These are phyloP conservation scores for Gracilaria gracilis DNA, from an alignment of 23 red algal species.

Conservation along the genomic window DNA sequence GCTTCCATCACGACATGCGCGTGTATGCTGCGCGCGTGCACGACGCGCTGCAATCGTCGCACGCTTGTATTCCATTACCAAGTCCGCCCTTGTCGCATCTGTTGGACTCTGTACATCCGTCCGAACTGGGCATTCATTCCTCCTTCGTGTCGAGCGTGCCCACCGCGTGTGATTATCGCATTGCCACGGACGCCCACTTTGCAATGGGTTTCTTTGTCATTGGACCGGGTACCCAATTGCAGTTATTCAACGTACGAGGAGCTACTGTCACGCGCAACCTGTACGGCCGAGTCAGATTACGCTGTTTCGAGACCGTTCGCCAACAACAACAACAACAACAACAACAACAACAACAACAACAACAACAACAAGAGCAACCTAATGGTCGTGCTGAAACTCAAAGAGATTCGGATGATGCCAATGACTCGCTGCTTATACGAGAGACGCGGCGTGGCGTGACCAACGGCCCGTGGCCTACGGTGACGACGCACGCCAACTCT, in stretches of 20 bases:
- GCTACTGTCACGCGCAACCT: conserved; percentile 46
- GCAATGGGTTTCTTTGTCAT: conserved; percentile 64
- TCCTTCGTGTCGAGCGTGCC: conserved; percentile 34
- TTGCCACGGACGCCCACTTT: conserved; percentile 42
- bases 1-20: conserved; percentile 40
- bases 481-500: conserved; percentile 8
- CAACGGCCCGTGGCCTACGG: conserved; percentile 59
- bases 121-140: conserved; percentile 46
- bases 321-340: background rate
- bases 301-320: conserved; percentile 28
- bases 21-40: background rate
- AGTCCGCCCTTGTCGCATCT: conserved; percentile 7
- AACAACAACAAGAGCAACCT: no score
- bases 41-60: conserved; percentile 6
- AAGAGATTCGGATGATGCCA: background rate
- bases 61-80: background rate
- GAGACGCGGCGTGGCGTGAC: conserved; percentile 46
- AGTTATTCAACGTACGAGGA: conserved; percentile 36
- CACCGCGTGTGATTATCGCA: conserved; percentile 45
- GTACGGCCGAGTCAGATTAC: conserved; percentile 35
- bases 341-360: background rate
- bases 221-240: conserved; percentile 19
- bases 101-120: conserved; percentile 32
- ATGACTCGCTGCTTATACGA: background rate
- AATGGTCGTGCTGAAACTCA: no score